Conservation (phyloP, 192 early-diverging fungal species). For the Phycomyces blakesleeanus region DNA sequence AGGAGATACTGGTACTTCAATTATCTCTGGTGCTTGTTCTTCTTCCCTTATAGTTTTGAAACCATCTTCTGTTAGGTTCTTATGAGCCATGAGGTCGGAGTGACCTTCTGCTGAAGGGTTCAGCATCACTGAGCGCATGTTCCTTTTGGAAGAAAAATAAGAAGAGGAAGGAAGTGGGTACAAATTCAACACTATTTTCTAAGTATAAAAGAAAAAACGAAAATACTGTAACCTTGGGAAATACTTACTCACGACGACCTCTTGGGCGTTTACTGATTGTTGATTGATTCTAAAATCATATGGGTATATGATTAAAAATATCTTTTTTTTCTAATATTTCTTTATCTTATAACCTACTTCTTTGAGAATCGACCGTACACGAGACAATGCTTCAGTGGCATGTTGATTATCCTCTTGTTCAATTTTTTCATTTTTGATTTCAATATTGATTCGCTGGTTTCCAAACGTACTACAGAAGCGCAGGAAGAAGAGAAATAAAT, state of each 20-base stretch:
- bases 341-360: constrained; percentile 12
- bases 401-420: constrained; percentile 21
- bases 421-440: constrained; percentile 37
- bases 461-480: constrained; percentile 11
- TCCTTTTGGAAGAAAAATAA: not conserved
- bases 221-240: too few species aligned
- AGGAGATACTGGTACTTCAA: not conserved
- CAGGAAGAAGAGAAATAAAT: not conserved
- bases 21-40: too few species aligned
- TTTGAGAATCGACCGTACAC: constrained; percentile 33
- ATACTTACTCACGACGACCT: constrained; percentile 37
- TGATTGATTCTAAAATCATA: constrained; percentile 22
- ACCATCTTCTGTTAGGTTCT: not conserved
- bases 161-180: too few species aligned
- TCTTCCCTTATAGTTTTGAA: not conserved
- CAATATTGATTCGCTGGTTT: constrained; percentile 34
- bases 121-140: not conserved
- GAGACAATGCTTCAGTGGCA: constrained; percentile 28
- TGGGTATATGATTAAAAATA: too few species aligned
- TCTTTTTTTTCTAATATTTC: too few species aligned
- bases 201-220: too few species aligned
- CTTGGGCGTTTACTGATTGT: constrained; percentile 19
- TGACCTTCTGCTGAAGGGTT: not conserved
- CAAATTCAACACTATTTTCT: too few species aligned
- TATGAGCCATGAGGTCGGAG: not conserved